Evolutionary conservation across 805 yeast genomes (phyloP), one percentile per base, ranked within the genome.

Genomic region (Maudiozyma pseudohumilis): DNA sequence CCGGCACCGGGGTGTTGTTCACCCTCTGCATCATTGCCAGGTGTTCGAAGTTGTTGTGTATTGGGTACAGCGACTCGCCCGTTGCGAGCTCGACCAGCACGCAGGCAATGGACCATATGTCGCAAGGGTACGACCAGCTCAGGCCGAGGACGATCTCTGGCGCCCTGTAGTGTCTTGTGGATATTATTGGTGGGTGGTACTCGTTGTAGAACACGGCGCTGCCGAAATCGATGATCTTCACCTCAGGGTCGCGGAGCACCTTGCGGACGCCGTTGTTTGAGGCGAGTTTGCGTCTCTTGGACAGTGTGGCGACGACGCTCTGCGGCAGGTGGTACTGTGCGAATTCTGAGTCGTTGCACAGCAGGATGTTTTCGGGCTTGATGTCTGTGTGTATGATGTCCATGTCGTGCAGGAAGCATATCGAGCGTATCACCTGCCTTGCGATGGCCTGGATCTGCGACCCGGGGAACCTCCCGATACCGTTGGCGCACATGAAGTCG

Each of bases 91-190:
- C 99, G 8, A 86, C 88, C 25, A 92, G 63, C 12, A 92, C 85
- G 59, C 97, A 89, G 1, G 96, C 99, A 31, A 92, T 69, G 1
- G 95, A 84, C 99, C 99, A 92, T 64, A 89, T 66, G 58, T 92
- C 99, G 59, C 97, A 89, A 1, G 96, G 94, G 50, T 73, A 87
- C 6, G 95, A 82, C 97, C 98, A 92, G 15, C 96, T 96, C n/a
- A 75, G 70, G 2, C 96, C 96, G 22, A 92, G 63, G 1, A 89
- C 86, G 45, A 92, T 87, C 57, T 92, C 98, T 0, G 98, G 98
- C 0, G 98, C 98, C 38, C 98, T 67, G 59, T 92, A 92, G 60
- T 92, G 98, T 35, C 99, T 70, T 2, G 99, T 92, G 6, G 95
- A 84, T 9, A 92, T 95, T 12, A 92, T 77, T 16, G 82, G 75